Base-by-base conservation (phyloP, 2,329 filamentous ascomycete species). In the Fusarium newnesense region DNA sequence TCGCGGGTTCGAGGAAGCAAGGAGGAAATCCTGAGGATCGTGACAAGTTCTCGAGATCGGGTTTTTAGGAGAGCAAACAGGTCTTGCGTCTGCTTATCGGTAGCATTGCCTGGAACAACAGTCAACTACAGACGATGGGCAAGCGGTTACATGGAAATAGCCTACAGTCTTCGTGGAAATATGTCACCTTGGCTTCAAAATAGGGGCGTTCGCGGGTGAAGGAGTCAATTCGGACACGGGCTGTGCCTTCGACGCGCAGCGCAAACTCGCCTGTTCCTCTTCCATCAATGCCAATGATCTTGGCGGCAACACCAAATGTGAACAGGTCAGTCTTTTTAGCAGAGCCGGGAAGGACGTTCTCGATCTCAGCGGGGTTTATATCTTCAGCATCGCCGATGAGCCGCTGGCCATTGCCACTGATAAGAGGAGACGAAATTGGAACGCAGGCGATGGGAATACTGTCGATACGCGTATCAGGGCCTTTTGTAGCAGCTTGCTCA, bases 401-500 rank as follows among this genome's bases (percentile, higher is more conserved):
- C 64, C 91, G 88, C 81, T 95, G 92, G 49, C 95, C 95, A 78
- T 94, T 91, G 34, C 88, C 87, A 65, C 91, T 91, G 32, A 97
- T 87, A 30, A 92, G 88, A 8, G 92, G 91, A 56, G 94, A 96
- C 72, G 87, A 92, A 68, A 98, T 86, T 26, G 96, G 96, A 61
- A 98, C 91, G 81, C 96, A 98, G 60, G 93, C 94, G 74, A 98
- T 91, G 13, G 93, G 91, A 75, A 97, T 90, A 74, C 87, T 86
- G 75, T 91, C 89, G 78, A 92, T 86, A 71, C 88, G 86, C 75
- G 90, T 87, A 70, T 87, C 88, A 34, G 90, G 89, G 74, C 92
- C 89, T 77, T 91, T 92, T 44, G 90, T 89, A 39, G 93, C 87
- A 34, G 92, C 91, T 75, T 91, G 91, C 78, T 93, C 93, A 83